phyloP scores from a whole-genome alignment of 129 eudicot genomes.

The Rutidosis leptorrhynchoides region DNA sequence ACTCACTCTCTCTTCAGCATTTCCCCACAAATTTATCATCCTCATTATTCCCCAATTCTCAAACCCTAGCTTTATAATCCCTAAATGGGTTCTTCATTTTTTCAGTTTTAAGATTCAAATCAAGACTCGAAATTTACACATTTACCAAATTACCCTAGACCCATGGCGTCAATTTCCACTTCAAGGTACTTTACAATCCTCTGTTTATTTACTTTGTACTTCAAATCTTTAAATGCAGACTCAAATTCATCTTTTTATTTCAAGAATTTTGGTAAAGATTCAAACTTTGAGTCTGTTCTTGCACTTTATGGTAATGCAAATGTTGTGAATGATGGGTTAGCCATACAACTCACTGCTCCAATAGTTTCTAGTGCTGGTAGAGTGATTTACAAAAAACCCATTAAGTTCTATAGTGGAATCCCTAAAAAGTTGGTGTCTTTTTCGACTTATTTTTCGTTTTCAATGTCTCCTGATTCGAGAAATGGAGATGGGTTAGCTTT shows the following conservation, averaged over 20 bases:
- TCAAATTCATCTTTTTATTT: constrained; percentile 44
- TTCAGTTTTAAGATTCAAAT: too few relatives aligned
- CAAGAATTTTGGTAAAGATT: constrained; percentile 45
- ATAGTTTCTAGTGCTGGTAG: constrained; percentile 49
- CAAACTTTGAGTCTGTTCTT: constrained; percentile 52
- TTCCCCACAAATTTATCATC: neutral
- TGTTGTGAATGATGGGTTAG: constrained; percentile 37
- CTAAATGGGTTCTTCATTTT: too few relatives aligned
- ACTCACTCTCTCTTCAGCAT: neutral
- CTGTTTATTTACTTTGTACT: constrained; percentile 32
- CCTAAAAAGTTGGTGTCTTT: constrained; percentile 54
- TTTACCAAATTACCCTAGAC: neutral
- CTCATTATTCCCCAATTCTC: neutral
- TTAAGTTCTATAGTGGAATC: constrained; percentile 41
- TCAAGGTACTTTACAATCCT: constrained; percentile 37
- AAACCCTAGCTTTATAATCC: too few relatives aligned
- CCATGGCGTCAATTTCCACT: constrained; percentile 45
- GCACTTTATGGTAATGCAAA: constrained; percentile 63
- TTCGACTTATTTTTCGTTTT: constrained; percentile 58
- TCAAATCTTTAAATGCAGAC: constrained; percentile 38
- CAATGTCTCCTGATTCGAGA: constrained; percentile 35
- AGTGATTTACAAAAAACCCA: constrained; percentile 50
- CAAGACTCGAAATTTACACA: constrained; percentile 14
- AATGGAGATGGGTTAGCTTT: constrained; percentile 78
- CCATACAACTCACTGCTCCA: constrained; percentile 48